These are phyloP conservation scores for Chalara sp. DNA, from an alignment of 2,329 filamentous ascomycete genomes.

Conservation along the genomic window DNA sequence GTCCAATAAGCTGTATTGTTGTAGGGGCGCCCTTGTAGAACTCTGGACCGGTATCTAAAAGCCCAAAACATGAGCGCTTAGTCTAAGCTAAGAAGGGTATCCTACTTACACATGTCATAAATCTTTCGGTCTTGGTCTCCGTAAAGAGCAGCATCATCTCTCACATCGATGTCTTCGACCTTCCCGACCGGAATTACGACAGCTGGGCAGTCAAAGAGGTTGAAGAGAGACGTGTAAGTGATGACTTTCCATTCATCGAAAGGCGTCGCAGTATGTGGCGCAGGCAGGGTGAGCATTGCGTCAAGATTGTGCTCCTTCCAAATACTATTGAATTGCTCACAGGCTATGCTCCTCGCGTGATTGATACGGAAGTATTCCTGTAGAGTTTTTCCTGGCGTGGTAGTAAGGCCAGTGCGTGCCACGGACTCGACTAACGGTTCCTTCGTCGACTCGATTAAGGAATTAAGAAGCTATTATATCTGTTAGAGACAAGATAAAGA, in stretches of 20 bases:
- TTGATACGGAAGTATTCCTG: slow-evolving; percentile 10
- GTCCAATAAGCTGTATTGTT: slow-evolving; percentile 5
- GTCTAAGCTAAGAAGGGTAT: background rate
- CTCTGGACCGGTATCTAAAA: slow-evolving; percentile 2
- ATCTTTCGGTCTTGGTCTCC: slow-evolving; percentile 2
- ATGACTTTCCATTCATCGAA: slow-evolving; percentile 37
- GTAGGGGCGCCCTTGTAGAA: slow-evolving; percentile 3
- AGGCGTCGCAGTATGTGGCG: slow-evolving; percentile 41
- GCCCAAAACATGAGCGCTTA: background rate
- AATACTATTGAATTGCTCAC: slow-evolving; percentile 33
- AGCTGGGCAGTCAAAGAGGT: slow-evolving; percentile 8
- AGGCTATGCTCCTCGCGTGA: slow-evolving; percentile 20
- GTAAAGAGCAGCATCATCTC: background rate
- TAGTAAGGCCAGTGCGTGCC: slow-evolving; percentile 7
- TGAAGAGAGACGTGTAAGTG: slow-evolving; percentile 14
- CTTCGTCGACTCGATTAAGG: slow-evolving; percentile 14
- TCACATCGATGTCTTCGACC: slow-evolving; percentile 4
- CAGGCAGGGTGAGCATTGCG: slow-evolving; percentile 39
- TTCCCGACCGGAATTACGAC: slow-evolving; percentile 6
- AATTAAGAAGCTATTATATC: background rate
- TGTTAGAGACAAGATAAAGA: background rate
- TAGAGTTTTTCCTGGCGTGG: slow-evolving; percentile 4
- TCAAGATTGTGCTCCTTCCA: slow-evolving; percentile 40
- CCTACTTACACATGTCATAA: slow-evolving; percentile 2
- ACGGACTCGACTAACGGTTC: slow-evolving; percentile 25